Conservation (phyloP, 164 flowering plant species). For the Vitis amurensis region DNA sequence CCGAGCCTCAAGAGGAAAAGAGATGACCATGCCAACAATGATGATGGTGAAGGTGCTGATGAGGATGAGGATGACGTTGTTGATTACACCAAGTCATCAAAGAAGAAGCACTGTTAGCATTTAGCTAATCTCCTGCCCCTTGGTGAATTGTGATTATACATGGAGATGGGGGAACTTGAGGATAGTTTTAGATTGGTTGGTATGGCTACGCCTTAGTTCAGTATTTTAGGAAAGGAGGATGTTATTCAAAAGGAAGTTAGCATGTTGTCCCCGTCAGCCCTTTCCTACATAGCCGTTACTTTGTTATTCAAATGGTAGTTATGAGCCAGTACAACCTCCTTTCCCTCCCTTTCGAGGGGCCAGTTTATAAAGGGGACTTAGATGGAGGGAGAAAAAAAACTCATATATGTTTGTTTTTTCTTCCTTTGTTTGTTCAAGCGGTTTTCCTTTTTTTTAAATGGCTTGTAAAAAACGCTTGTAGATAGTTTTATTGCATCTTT, state of each 20-base stretch:
- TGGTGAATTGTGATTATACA: conserved; percentile 4
- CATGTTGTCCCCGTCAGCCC: conserved; percentile 3
- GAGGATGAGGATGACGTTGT: conserved; percentile 41
- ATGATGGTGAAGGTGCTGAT: conserved; percentile 31
- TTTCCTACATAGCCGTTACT: conserved; percentile 33
- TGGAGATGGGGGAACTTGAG: conserved; percentile 13
- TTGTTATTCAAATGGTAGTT: conserved; percentile 47
- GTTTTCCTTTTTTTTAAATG: not conserved
- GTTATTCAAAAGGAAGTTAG: conserved; percentile 35
- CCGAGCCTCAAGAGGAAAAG: conserved; percentile 68
- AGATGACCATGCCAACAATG: conserved; percentile 30
- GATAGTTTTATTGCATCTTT: conserved; percentile 12
- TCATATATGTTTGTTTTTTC: not conserved
- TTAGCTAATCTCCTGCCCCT: not conserved
- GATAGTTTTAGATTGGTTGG: conserved; percentile 13
- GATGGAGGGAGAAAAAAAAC: conserved; percentile 1
- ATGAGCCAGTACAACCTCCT: conserved; percentile 7
- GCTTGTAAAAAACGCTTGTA: conserved; percentile 14
- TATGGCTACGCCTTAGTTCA: conserved; percentile 12
- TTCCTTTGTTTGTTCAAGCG: conserved; percentile 1
- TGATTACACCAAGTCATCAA: conserved; percentile 25
- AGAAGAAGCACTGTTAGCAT: conserved; percentile 27
- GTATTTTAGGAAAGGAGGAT: not conserved
- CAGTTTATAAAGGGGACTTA: not conserved
- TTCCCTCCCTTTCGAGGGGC: not conserved